phyloP scores from a whole-genome alignment of 768 basidiomycete genomes.

The Pholiota conissans region DNA sequence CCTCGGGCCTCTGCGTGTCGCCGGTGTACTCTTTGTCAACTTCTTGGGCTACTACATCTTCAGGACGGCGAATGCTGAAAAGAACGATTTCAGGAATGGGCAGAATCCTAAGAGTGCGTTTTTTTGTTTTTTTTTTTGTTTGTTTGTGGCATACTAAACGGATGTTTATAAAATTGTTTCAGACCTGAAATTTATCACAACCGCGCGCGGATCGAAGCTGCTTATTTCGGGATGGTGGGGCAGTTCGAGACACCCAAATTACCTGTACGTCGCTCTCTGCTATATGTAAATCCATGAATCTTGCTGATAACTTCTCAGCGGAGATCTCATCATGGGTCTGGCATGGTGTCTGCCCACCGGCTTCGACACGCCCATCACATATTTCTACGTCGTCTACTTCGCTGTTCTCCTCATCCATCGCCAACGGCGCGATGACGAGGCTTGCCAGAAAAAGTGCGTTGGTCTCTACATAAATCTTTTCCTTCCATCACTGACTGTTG shows the following conservation, averaged over 20 bases:
- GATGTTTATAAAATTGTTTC: neutral
- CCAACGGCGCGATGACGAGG: constrained; percentile 88
- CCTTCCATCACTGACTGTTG: constrained; percentile 1
- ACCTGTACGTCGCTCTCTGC: constrained; percentile 51
- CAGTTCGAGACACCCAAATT: constrained; percentile 88
- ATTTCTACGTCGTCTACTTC: constrained; percentile 94
- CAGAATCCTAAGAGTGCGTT: constrained; percentile 86
- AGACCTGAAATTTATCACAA: constrained; percentile 82
- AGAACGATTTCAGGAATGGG: constrained; percentile 94
- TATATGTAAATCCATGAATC: neutral
- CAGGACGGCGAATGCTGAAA: constrained; percentile 84
- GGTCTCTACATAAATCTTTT: constrained; percentile 1
- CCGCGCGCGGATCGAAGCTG: constrained; percentile 84
- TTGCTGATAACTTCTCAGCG: constrained; percentile 38
- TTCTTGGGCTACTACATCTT: constrained; percentile 88
- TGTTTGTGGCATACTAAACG: neutral
- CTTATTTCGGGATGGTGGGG: constrained; percentile 99
- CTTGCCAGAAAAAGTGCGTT: constrained; percentile 82
- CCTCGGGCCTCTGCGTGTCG: constrained; percentile 61
- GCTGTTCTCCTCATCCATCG: constrained; percentile 86
- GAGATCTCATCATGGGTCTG: constrained; percentile 85
- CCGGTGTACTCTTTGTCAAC: constrained; percentile 64
- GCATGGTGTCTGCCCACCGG: constrained; percentile 95
- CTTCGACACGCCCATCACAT: constrained; percentile 90
- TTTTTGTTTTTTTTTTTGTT: neutral